Evolutionary conservation across 139 green algal species (phyloP).

Genomic region (Chlorella vulgaris): DNA sequence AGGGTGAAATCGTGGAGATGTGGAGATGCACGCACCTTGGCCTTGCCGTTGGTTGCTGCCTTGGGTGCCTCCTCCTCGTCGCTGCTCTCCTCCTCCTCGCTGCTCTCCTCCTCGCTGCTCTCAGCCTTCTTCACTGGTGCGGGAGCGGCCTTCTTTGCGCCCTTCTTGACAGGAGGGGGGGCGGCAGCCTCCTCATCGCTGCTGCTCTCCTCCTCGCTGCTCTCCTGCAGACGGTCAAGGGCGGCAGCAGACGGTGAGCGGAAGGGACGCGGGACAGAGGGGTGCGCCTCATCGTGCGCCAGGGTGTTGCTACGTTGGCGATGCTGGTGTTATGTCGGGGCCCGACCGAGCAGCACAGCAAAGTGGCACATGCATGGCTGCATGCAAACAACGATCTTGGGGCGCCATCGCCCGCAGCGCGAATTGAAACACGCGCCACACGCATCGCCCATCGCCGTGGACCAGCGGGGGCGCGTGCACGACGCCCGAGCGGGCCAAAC

Average conservation of each 20-base stretch:
- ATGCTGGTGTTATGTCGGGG: too few relatives aligned
- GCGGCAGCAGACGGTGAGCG: background rate
- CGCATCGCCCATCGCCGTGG: background rate
- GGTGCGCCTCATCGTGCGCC: too few relatives aligned
- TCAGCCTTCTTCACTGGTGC: constrained; percentile 17
- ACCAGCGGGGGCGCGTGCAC: background rate
- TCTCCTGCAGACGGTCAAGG: background rate
- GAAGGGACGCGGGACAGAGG: background rate
- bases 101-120: constrained; percentile 28
- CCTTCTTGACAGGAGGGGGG: constrained; percentile 20
- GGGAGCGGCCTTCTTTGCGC: constrained; percentile 34
- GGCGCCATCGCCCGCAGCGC: background rate
- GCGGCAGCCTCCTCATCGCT: constrained; percentile 34
- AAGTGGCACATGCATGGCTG: background rate
- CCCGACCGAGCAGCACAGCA: too few relatives aligned
- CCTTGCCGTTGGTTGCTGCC: background rate
- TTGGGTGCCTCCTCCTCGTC: constrained; percentile 26
- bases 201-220: constrained; percentile 42
- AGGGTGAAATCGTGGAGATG: too few relatives aligned
- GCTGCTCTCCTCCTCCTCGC: constrained; percentile 2
- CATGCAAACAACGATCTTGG: background rate
- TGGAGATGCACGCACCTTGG: background rate
- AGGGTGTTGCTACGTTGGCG: too few relatives aligned
- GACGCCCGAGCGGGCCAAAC: background rate
- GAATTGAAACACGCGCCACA: background rate